Percentiles rank a stretch among this genome's conserved stretches.
Evolutionary conservation across 2,329 filamentous ascomycete species (phyloP).

Genomic region (Aspergillus sp.): DNA sequence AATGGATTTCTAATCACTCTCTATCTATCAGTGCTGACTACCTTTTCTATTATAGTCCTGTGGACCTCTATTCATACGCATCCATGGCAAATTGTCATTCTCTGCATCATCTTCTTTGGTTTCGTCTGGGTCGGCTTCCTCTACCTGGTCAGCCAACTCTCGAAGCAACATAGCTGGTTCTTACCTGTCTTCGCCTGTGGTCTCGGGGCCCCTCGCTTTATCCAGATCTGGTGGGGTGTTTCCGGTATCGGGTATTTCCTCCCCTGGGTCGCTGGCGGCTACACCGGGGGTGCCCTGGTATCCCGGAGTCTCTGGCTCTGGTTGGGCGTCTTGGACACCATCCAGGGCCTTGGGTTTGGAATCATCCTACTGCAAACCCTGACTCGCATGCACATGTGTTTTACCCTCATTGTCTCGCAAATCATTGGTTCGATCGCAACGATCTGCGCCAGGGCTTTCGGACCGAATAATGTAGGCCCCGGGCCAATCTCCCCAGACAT

Average conservation of each 20-base stretch:
- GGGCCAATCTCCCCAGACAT: constrained; percentile 64
- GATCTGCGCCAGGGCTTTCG: constrained; percentile 60
- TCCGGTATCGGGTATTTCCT: constrained; percentile 61
- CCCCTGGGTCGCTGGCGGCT: constrained; percentile 58
- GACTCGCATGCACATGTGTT: constrained; percentile 64
- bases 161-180: constrained; percentile 63
- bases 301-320: constrained; percentile 64
- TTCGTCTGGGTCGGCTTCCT: constrained; percentile 53
- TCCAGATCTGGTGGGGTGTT: constrained; percentile 66
- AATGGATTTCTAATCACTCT: neutral
- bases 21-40: constrained; percentile 2
- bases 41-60: constrained; percentile 40
- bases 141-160: constrained; percentile 54
- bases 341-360: constrained; percentile 66
- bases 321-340: constrained; percentile 63
- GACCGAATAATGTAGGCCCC: constrained; percentile 61
- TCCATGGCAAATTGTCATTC: constrained; percentile 56
- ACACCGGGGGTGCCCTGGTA: constrained; percentile 54
- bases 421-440: constrained; percentile 62
- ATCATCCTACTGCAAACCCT: constrained; percentile 67
- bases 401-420: constrained; percentile 60
- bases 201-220: constrained; percentile 64
- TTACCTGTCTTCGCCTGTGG: constrained; percentile 67
- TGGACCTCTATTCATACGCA: constrained; percentile 58
- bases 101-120: constrained; percentile 50